Conservation (phyloP, 208 protist genomes). For the Leishmania tropica region DNA sequence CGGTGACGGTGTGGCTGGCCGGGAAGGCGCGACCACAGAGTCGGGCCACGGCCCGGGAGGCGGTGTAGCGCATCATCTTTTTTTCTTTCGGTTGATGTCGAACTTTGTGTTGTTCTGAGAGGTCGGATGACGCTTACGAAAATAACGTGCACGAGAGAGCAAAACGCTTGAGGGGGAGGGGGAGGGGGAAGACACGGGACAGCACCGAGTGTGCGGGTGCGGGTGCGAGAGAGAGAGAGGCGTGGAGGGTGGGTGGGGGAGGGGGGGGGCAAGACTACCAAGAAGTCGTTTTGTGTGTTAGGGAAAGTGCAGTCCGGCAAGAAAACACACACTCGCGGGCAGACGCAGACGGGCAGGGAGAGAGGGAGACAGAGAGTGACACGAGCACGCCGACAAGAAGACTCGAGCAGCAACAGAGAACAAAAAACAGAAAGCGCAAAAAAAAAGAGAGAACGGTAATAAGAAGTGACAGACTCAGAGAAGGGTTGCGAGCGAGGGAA, state of each 20-base stretch:
- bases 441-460: neutral
- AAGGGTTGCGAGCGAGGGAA: neutral
- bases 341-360: too few relatives aligned
- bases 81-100: slow-evolving; percentile 8
- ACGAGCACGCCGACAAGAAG: too few relatives aligned
- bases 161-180: neutral
- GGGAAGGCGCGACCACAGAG: neutral
- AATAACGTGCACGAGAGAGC: neutral
- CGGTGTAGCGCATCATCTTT: slow-evolving; percentile 45
- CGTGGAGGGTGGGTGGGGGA: neutral
- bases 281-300: neutral
- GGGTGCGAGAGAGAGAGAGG: neutral
- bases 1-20: neutral
- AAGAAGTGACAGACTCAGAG: neutral
- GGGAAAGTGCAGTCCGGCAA: neutral
- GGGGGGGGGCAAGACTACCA: neutral
- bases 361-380: too few relatives aligned
- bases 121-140: neutral
- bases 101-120: neutral
- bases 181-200: too few relatives aligned
- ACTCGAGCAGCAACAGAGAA: too few relatives aligned
- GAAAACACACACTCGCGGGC: too few relatives aligned
- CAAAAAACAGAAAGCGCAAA: too few relatives aligned
- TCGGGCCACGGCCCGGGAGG: slow-evolving; percentile 14
- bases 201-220: neutral